A percentile compares a stretch with the other conserved stretches of the same genome.
Conservation (phyloP, 208 protist genomes). For the Wallacemonas collosoma region DNA sequence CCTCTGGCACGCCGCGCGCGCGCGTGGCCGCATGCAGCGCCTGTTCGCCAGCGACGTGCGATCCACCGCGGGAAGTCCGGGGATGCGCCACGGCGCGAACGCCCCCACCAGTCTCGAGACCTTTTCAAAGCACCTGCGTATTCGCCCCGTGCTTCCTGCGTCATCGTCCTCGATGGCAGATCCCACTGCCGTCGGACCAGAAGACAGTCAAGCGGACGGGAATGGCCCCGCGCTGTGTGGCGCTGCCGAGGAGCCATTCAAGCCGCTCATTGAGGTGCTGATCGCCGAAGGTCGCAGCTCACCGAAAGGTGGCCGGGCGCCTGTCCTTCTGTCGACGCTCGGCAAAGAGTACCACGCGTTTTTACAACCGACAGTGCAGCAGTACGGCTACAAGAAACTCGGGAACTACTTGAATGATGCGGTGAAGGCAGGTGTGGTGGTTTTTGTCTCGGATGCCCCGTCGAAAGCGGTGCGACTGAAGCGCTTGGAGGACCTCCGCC, state of each 20-base stretch:
- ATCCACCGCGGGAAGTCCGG: background rate
- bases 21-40: slow-evolving; percentile 76
- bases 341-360: slow-evolving; percentile 83
- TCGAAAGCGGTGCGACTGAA: slow-evolving; percentile 79
- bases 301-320: slow-evolving; percentile 24
- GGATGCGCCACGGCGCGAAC: background rate
- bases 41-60: slow-evolving; percentile 42
- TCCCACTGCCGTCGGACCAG: background rate
- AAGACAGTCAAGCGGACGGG: background rate
- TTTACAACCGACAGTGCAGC: slow-evolving; percentile 55
- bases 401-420: slow-evolving; percentile 83
- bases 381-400: slow-evolving; percentile 79
- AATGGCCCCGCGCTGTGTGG: no score
- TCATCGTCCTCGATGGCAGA: background rate
- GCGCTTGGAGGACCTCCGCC: slow-evolving; percentile 48
- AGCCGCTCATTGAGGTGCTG: slow-evolving; percentile 65
- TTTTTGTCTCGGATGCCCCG: slow-evolving; percentile 61
- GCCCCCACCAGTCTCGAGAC: slow-evolving; percentile 1
- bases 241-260: slow-evolving; percentile 29
- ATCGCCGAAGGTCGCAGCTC: slow-evolving; percentile 59
- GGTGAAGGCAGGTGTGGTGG: slow-evolving; percentile 53
- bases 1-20: slow-evolving; percentile 93
- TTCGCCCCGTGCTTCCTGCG: background rate
- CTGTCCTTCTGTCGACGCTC: slow-evolving; percentile 84
- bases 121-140: slow-evolving; percentile 19